These are phyloP conservation scores for Podila minutissima DNA, from an alignment of 192 early-diverging fungal species.

Conservation along the genomic window DNA sequence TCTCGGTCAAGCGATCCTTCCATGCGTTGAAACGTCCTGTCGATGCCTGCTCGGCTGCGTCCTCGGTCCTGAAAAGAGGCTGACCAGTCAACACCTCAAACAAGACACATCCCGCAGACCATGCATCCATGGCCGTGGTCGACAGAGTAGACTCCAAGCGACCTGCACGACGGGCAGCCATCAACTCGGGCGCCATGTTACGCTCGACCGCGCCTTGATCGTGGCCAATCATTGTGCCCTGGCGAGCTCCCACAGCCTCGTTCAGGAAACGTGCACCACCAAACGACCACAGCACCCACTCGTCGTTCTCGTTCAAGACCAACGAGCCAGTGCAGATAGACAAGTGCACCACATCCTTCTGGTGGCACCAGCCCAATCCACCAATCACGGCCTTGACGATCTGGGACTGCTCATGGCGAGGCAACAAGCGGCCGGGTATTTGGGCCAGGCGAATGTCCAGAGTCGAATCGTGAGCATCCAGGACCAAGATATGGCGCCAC, in stretches of 20 bases:
- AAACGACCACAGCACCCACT: conserved; percentile 52
- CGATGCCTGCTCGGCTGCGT: conserved; percentile 43
- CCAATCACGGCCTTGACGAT: conserved; percentile 34
- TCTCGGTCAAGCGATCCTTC: conserved; percentile 44
- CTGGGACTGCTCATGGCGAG: conserved; percentile 19
- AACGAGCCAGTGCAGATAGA: conserved; percentile 48
- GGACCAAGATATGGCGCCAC: conserved; percentile 47
- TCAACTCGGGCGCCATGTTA: conserved; percentile 37
- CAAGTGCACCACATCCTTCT: conserved; percentile 50
- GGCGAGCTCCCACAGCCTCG: conserved; percentile 42
- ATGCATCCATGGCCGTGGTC: conserved; percentile 41
- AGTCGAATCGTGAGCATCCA: conserved; percentile 47
- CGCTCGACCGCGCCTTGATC: conserved; percentile 43
- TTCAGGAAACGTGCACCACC: conserved; percentile 49
- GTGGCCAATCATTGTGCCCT: conserved; percentile 35
- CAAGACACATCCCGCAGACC: conserved; percentile 49
- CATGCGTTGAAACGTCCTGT: conserved; percentile 46
- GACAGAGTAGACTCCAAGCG: conserved; percentile 37
- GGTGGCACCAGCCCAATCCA: conserved; percentile 47
- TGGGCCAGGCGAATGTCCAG: conserved; percentile 36
- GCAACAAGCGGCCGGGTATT: conserved; percentile 19
- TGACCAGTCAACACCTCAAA: conserved; percentile 49
- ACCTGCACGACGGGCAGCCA: conserved; percentile 20
- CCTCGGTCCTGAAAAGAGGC: conserved; percentile 46
- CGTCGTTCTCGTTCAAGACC: conserved; percentile 43